Evolutionary conservation across 2,329 filamentous ascomycete genomes (phyloP).

Genomic region (Colletotrichum cordylinicola): DNA sequence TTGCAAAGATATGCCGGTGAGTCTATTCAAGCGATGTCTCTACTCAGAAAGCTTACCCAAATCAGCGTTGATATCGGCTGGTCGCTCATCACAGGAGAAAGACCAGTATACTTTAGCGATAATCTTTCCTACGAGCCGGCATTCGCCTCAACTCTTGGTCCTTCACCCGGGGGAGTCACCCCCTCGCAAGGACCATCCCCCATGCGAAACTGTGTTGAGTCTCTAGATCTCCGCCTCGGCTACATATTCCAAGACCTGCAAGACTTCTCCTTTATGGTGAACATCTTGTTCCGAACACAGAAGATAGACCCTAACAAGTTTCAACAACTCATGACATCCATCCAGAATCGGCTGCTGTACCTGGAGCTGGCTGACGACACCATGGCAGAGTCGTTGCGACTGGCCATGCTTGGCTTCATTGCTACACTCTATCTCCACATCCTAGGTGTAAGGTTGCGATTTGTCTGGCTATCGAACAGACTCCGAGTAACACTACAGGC

Average conservation of each 20-base stretch:
- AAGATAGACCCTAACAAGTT: constrained; percentile 30
- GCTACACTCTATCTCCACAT: constrained; percentile 32
- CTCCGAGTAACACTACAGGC: not conserved
- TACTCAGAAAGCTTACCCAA: not conserved
- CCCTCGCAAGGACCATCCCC: not conserved
- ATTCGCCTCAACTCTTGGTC: constrained; percentile 25
- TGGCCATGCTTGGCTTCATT: constrained; percentile 35
- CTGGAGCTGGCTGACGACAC: not conserved
- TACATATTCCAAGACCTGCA: constrained; percentile 33
- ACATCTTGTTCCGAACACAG: constrained; percentile 22
- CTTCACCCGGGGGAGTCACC: not conserved
- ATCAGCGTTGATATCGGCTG: constrained; percentile 32
- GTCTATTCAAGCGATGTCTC: not conserved
- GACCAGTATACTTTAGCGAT: constrained; percentile 26
- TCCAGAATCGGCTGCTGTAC: constrained; percentile 13
- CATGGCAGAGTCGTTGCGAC: constrained; percentile 15
- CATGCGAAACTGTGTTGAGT: constrained; percentile 7
- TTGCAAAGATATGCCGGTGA: constrained; percentile 34
- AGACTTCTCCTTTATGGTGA: constrained; percentile 32
- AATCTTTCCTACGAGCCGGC: not conserved
- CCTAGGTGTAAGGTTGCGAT: constrained; percentile 23
- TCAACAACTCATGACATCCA: constrained; percentile 2
- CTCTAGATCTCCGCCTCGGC: constrained; percentile 27
- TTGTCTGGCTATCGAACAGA: not conserved
- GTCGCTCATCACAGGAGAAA: constrained; percentile 29